Evolutionary conservation across 2,329 filamentous ascomycete species (phyloP), one percentile per base, ranked within the genome.

Genomic region (Penicillium sp.): DNA sequence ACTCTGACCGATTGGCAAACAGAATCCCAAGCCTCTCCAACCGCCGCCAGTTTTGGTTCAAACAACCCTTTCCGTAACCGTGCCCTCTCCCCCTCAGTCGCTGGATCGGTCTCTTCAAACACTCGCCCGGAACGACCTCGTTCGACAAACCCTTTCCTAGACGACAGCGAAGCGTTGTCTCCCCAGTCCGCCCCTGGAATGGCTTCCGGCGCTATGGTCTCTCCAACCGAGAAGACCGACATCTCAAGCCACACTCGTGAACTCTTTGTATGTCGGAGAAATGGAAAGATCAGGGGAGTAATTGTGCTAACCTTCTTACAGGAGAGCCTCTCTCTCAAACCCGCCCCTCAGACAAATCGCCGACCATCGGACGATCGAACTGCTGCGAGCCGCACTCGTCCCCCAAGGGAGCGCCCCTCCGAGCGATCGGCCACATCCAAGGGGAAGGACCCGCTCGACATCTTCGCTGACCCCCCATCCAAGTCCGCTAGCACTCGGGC

Each of bases 91-190:
- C 74, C 74, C 14, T 59, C 72, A 4, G 64, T 62, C 45, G 62
- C 14, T 36, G 50, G 50, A 38, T 48, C 64, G 43, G 67, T 70
- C 49, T 66, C 65, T 48, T 62, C 63, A 44, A 69, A 53, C 29
- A 54, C 58, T 50, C 69, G 63, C 40, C 70, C 75, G 51, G 70
- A 77, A 57, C 78, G 81, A 59, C 81, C 80, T 43, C 73, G 77
- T 52, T 85, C 83, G 48, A 83, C 80, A 43, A 88, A 88, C 63
- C 85, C 85, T 24, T 88, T 88, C 65, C 73, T 87, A 49, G 82
- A 82, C 65, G 75, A 77, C 24, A 66, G 65, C 6, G 76, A 78
- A 38, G 58, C 67, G 5, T 48, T 71, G 36, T 72, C 73, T 14
- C 67, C 70, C 22, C 72, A 71, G 58, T 73, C 71, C 7, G 66